Conservation (phyloP, 1,284 basidiomycete genomes). For the Anthracocystis setariae region DNA sequence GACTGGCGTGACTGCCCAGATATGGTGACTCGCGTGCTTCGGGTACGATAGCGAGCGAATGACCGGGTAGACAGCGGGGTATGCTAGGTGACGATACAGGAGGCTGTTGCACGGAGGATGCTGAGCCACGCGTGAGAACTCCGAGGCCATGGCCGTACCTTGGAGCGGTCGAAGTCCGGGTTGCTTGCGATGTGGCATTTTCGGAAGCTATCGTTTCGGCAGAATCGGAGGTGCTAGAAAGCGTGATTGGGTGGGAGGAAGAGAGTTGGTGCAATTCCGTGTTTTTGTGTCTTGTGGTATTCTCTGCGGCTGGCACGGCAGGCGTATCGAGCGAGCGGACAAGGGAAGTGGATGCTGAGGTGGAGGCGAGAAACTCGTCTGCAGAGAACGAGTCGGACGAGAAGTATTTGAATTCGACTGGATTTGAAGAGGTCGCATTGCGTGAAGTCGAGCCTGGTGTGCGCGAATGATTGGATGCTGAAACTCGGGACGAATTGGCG, state of each 20-base stretch:
- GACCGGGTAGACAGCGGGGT: conserved; percentile 17
- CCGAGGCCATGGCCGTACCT: conserved; percentile 10
- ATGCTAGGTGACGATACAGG: conserved; percentile 2
- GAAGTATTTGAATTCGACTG: conserved; percentile 19
- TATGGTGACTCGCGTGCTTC: conserved; percentile 39
- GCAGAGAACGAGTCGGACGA: conserved; percentile 29
- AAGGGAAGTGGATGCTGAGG: conserved; percentile 9
- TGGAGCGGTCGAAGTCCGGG: neutral
- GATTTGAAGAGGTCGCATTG: neutral
- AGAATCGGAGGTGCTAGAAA: conserved; percentile 10
- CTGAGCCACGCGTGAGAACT: conserved; percentile 17
- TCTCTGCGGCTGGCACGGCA: neutral
- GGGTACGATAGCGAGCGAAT: conserved; percentile 24
- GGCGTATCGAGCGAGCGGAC: conserved; percentile 4
- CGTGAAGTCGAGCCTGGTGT: neutral
- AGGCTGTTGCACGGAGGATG: conserved; percentile 3
- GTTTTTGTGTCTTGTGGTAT: no score
- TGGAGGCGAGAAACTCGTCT: conserved; percentile 11
- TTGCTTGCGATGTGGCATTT: neutral
- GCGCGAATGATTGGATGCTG: conserved; percentile 1
- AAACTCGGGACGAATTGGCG: conserved; percentile 6
- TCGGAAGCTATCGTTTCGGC: conserved; percentile 4
- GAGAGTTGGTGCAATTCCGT: no score
- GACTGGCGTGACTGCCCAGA: conserved; percentile 25
- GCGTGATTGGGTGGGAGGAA: no score